phyloP scores from a whole-genome alignment of 73 alveolate species.

The Durusdinium trenchii region DNA sequence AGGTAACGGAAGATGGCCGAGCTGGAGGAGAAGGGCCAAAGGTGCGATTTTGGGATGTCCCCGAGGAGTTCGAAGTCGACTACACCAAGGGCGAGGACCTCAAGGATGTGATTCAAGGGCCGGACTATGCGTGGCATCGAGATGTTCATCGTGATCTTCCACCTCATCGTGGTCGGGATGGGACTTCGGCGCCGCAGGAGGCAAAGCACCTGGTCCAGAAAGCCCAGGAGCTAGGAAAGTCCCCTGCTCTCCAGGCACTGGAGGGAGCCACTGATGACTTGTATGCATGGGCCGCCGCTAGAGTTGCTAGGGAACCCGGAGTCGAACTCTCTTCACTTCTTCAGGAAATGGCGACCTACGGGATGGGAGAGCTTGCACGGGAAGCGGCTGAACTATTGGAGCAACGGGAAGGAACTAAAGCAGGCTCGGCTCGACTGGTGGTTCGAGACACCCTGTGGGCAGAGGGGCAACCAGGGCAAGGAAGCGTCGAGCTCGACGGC shows the following conservation, averaged over 20 bases:
- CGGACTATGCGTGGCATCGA: background rate
- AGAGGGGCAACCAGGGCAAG: background rate
- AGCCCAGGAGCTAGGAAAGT: too few species aligned
- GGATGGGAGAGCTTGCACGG: background rate
- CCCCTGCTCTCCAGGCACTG: background rate
- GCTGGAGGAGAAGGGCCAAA: background rate
- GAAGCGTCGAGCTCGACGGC: background rate
- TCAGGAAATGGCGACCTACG: background rate
- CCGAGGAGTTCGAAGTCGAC: too few species aligned
- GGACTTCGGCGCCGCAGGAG: too few species aligned
- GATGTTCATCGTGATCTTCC: background rate
- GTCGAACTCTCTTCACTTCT: too few species aligned
- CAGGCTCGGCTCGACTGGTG: background rate
- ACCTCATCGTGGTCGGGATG: background rate
- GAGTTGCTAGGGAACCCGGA: too few species aligned
- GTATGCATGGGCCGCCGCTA: too few species aligned
- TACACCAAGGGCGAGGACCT: background rate
- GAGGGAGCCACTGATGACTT: too few species aligned
- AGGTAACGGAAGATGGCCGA: too few species aligned
- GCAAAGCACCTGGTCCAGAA: too few species aligned
- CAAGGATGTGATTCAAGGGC: background rate
- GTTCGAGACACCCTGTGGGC: background rate
- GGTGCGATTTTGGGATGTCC: background rate
- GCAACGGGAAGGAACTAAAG: background rate
- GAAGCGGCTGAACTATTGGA: background rate